Evolutionary conservation across 75 land plant species (phyloP).

Genomic region (Pinus taeda): DNA sequence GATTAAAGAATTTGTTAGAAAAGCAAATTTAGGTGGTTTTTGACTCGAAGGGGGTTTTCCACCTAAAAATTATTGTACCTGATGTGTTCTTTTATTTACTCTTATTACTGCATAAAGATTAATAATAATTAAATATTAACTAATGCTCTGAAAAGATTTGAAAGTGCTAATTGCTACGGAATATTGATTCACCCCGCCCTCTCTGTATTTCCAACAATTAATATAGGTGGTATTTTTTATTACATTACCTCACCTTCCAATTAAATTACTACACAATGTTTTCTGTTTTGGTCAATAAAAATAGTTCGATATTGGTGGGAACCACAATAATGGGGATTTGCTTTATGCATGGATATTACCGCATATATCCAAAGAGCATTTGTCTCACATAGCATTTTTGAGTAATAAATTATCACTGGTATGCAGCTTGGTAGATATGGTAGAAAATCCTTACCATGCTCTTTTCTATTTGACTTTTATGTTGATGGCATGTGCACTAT

Average conservation of each 20-base stretch:
- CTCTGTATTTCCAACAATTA: too few relatives aligned
- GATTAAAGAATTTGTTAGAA: too few relatives aligned
- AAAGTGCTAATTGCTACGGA: too few relatives aligned
- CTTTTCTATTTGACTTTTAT: conserved; percentile 67
- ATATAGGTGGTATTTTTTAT: conserved; percentile 76
- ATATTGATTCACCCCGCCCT: too few relatives aligned
- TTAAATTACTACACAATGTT: conserved; percentile 7
- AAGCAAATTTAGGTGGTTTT: too few relatives aligned
- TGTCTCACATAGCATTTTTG: neutral
- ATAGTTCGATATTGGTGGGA: neutral
- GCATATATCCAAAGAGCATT: neutral
- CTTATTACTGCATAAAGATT: too few relatives aligned
- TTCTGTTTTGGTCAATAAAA: neutral
- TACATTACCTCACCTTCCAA: conserved; percentile 74
- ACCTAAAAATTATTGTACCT: too few relatives aligned
- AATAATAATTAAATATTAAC: too few relatives aligned
- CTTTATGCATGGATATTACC: neutral
- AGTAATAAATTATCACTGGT: neutral
- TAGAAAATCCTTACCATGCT: conserved; percentile 77
- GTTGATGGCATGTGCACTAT: conserved; percentile 69
- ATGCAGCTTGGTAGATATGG: conserved; percentile 79
- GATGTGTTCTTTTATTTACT: too few relatives aligned
- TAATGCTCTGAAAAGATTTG: too few relatives aligned
- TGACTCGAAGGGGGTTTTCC: too few relatives aligned
- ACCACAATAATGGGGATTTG: neutral